Percentiles rank a stretch among this genome's conserved stretches.
phyloP scores from a whole-genome alignment of 2,329 filamentous ascomycete genomes.

The Sordariomycetes sp. region DNA sequence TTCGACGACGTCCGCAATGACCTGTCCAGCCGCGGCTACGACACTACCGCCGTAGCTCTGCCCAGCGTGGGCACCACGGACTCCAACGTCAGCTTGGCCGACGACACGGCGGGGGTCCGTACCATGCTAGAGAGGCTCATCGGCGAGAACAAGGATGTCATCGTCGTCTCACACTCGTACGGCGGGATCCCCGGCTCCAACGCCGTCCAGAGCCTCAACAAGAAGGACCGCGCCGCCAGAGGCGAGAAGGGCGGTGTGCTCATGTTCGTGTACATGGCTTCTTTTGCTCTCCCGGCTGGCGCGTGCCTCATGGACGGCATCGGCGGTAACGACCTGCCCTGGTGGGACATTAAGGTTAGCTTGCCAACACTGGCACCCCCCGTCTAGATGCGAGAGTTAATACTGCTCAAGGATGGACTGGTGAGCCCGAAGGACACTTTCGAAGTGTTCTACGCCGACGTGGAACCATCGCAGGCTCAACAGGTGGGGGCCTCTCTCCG shows the following conservation, averaged over 20 bases:
- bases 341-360: constrained; percentile 16
- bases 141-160: constrained; percentile 25
- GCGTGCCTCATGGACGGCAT: constrained; percentile 14
- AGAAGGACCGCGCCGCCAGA: constrained; percentile 17
- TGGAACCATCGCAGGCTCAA: constrained; percentile 6
- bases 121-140: constrained; percentile 15
- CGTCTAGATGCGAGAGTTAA: constrained; percentile 1
- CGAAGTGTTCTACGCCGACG: constrained; percentile 15
- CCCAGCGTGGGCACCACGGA: constrained; percentile 21
- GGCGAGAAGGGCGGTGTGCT: constrained; percentile 27
- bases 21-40: constrained; percentile 21
- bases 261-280: constrained; percentile 22
- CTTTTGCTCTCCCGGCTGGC: constrained; percentile 19
- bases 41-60: constrained; percentile 17
- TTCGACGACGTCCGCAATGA: constrained; percentile 18
- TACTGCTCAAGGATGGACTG: constrained; percentile 3
- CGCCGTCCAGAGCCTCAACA: constrained; percentile 23
- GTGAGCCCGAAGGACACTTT: neutral
- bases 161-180: constrained; percentile 33
- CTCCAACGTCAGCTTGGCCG: constrained; percentile 11
- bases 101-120: constrained; percentile 23
- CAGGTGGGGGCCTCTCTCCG: too few relatives aligned
- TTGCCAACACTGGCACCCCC: neutral
- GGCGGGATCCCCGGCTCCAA: constrained; percentile 28
- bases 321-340: constrained; percentile 13